Percentiles rank a stretch among this genome's conserved stretches.
Conservation (phyloP, 495 filamentous ascomycete species). For the Evernia prunastri region DNA sequence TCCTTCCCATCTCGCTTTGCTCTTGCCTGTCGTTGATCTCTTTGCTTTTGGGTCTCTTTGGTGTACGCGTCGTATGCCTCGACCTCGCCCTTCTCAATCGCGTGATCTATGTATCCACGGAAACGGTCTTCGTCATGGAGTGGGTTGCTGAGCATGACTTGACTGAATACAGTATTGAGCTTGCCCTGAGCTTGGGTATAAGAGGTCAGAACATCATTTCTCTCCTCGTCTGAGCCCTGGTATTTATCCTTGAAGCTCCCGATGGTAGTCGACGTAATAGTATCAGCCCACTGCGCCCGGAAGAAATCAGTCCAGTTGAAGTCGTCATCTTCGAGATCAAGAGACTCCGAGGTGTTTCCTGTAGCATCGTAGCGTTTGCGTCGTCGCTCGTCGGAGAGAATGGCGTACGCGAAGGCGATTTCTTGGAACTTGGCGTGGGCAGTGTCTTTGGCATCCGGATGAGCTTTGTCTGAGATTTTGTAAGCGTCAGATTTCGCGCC, state of each 20-base stretch:
- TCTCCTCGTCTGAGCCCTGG: slow-evolving; percentile 83
- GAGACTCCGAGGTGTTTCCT: slow-evolving; percentile 73
- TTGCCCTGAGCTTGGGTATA: slow-evolving; percentile 64
- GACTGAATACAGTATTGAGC: slow-evolving; percentile 68
- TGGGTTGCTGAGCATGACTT: slow-evolving; percentile 77
- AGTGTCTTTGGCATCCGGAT: slow-evolving; percentile 52
- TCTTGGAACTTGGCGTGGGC: slow-evolving; percentile 79
- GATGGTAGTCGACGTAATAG: slow-evolving; percentile 62
- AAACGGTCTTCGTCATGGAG: slow-evolving; percentile 85
- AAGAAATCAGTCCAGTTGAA: slow-evolving; percentile 92
- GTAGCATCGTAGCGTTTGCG: slow-evolving; percentile 82
- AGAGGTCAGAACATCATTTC: slow-evolving; percentile 63
- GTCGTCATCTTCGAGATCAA: slow-evolving; percentile 61
- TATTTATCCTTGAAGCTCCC: slow-evolving; percentile 67
- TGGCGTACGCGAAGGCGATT: slow-evolving; percentile 87
- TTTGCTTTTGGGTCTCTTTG: slow-evolving; percentile 60
- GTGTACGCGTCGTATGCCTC: slow-evolving; percentile 60
- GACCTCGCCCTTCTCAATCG: slow-evolving; percentile 63
- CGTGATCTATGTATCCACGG: slow-evolving; percentile 68
- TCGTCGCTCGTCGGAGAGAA: slow-evolving; percentile 72
- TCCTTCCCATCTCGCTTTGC: slow-evolving; percentile 59
- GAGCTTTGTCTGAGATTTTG: slow-evolving; percentile 59
- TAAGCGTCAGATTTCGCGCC: not conserved
- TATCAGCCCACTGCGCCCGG: slow-evolving; percentile 66
- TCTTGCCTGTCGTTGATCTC: slow-evolving; percentile 44